Percentiles rank a stretch among this genome's conserved stretches.
Conservation (phyloP, 768 basidiomycete genomes). For the Agaricus sinodeliciosus region DNA sequence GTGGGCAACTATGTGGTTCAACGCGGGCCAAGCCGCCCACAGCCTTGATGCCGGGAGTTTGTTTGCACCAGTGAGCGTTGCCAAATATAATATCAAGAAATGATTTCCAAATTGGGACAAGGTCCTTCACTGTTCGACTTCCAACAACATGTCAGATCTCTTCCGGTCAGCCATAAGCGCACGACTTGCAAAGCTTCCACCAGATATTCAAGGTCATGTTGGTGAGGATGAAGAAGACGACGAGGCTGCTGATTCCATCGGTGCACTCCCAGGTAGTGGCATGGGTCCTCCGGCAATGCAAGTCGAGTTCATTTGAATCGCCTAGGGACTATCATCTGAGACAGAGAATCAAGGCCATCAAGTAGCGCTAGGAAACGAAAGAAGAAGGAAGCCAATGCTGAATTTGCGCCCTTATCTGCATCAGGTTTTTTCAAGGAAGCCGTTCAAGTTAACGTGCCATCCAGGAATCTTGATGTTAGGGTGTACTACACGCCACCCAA, state of each 20-base stretch:
- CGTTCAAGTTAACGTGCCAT: conserved; percentile 62
- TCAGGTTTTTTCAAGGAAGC: conserved; percentile 74
- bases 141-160: conserved; percentile 58
- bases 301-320: conserved; percentile 20
- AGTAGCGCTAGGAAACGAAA: conserved; percentile 19
- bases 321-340: conserved; percentile 16
- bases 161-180: conserved; percentile 75
- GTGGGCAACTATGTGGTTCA: too few species aligned
- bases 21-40: too few species aligned
- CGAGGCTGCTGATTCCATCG: conserved; percentile 53
- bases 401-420: conserved; percentile 75
- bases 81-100: background rate
- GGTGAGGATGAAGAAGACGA: conserved; percentile 43
- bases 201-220: conserved; percentile 14
- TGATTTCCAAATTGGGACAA: background rate
- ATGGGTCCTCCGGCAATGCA: conserved; percentile 62
- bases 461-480: conserved; percentile 58
- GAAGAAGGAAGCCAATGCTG: conserved; percentile 44
- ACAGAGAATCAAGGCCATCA: conserved; percentile 25
- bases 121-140: background rate
- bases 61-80: background rate
- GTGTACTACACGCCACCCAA: conserved; percentile 80
- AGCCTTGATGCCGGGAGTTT: too few species aligned
- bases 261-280: conserved; percentile 49
- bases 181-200: conserved; percentile 68